A percentile compares a stretch with the other conserved stretches of the same genome.
Evolutionary conservation across 176 grass and related monocot genomes (phyloP).

Genomic region (Oropetium thomaeum): DNA sequence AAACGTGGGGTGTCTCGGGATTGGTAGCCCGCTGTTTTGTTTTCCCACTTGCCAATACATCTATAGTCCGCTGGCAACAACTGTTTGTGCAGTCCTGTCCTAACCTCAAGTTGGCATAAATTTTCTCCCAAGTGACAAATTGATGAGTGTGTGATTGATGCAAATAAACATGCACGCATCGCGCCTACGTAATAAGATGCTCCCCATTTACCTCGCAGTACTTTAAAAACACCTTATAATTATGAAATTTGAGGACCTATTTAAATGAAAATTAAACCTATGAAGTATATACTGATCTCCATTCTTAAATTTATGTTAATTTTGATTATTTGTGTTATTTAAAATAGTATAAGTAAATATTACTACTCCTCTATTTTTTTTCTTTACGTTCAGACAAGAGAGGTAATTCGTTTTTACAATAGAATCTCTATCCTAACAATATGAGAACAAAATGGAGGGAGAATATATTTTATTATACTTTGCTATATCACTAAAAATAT

Average conservation of each 20-base stretch:
- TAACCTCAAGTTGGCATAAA: conserved; percentile 37
- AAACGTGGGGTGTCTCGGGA: conserved; percentile 41
- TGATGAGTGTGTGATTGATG: neutral
- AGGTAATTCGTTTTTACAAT: too few relatives aligned
- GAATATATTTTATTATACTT: too few relatives aligned
- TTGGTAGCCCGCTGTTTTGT: conserved; percentile 38
- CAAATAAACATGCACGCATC: conserved; percentile 31
- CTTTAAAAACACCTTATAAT: neutral
- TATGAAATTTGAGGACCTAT: neutral
- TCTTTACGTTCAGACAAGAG: too few relatives aligned
- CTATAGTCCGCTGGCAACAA: conserved; percentile 33
- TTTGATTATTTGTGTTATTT: too few relatives aligned
- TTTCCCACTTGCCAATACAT: conserved; percentile 39
- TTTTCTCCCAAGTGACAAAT: neutral
- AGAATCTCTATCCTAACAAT: too few relatives aligned
- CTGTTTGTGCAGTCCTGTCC: conserved; percentile 20
- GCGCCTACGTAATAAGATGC: conserved; percentile 15
- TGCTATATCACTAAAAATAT: too few relatives aligned
- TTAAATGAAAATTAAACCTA: neutral
- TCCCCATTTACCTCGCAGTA: conserved; percentile 16
- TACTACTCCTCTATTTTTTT: too few relatives aligned
- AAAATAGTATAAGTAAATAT: too few relatives aligned
- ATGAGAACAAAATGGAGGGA: too few relatives aligned
- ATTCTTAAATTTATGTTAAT: too few relatives aligned
- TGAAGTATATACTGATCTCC: neutral